Evolutionary conservation across 345 rosid genomes (phyloP).

Genomic region (Salix dunnii): DNA sequence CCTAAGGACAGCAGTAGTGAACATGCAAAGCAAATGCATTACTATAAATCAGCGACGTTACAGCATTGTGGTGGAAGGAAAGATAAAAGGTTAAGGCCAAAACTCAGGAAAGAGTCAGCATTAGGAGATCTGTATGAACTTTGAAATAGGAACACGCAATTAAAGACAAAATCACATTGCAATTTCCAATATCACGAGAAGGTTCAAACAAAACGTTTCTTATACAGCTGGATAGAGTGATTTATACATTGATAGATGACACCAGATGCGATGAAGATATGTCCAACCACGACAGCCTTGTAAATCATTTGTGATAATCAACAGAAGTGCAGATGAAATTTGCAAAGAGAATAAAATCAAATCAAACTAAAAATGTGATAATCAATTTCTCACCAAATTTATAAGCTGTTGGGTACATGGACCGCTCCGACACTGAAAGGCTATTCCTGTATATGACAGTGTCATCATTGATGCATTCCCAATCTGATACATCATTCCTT

Average conservation of each 20-base stretch:
- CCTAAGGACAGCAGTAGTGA: not conserved
- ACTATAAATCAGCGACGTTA: not conserved
- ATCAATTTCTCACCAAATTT: conserved; percentile 64
- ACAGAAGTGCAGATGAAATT: not conserved
- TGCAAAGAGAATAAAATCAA: conserved; percentile 2
- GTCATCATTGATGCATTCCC: conserved; percentile 81
- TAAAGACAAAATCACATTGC: not conserved
- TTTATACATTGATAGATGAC: not conserved
- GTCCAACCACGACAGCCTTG: not conserved
- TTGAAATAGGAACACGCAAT: not conserved
- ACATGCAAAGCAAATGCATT: not conserved
- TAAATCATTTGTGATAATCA: conserved; percentile 7
- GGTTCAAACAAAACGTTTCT: not conserved
- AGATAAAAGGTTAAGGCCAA: not conserved
- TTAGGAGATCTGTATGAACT: not conserved
- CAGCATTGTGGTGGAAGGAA: not conserved
- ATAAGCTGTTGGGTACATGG: conserved; percentile 84
- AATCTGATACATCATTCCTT: conserved; percentile 69
- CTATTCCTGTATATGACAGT: conserved; percentile 67
- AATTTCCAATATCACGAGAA: not conserved
- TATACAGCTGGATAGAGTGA: not conserved
- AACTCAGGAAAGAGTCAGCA: not conserved
- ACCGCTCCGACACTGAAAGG: conserved; percentile 76
- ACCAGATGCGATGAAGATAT: not conserved
- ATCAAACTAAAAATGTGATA: conserved; percentile 4